phyloP scores from a whole-genome alignment of 2,329 filamentous ascomycete genomes.

The Aspergillus pseudoglaucus region DNA sequence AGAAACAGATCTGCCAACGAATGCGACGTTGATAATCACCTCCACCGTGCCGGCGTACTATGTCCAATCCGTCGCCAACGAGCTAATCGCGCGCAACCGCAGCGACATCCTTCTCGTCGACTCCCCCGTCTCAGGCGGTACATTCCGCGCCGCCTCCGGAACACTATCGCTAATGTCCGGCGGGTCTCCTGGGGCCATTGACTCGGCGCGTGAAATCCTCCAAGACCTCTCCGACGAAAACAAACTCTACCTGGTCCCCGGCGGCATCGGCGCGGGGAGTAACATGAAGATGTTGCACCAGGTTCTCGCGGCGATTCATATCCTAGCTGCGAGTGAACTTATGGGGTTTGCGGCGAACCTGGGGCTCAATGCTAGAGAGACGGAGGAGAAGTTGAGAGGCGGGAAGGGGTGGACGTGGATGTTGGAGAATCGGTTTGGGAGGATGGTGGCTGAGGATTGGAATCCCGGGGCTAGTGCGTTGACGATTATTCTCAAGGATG shows the following conservation, averaged over 20 bases:
- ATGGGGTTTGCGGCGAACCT: slow-evolving; percentile 54
- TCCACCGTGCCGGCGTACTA: slow-evolving; percentile 66
- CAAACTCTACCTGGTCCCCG: slow-evolving; percentile 58
- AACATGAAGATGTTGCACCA: slow-evolving; percentile 61
- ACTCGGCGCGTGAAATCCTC: slow-evolving; percentile 53
- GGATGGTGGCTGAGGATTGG: slow-evolving; percentile 49
- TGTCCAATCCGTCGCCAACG: slow-evolving; percentile 53
- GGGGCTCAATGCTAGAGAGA: slow-evolving; percentile 45
- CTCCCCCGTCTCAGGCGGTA: slow-evolving; percentile 66
- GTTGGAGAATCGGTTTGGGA: slow-evolving; percentile 53
- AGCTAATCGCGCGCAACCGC: slow-evolving; percentile 51
- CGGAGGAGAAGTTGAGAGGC: slow-evolving; percentile 40
- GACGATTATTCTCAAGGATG: slow-evolving; percentile 56
- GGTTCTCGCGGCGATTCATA: slow-evolving; percentile 58
- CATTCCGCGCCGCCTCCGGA: slow-evolving; percentile 61
- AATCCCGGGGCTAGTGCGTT: slow-evolving; percentile 53
- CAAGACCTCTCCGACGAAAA: slow-evolving; percentile 52
- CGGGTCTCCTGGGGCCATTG: slow-evolving; percentile 51
- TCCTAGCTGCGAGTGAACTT: slow-evolving; percentile 54
- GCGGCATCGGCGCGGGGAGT: slow-evolving; percentile 54
- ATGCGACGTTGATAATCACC: slow-evolving; percentile 59
- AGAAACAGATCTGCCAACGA: slow-evolving; percentile 44
- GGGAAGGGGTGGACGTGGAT: slow-evolving; percentile 52
- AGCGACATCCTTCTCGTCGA: slow-evolving; percentile 63
- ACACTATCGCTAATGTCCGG: slow-evolving; percentile 71